Conservation (phyloP, 805 yeast species). For the Candida silvicultrix region DNA sequence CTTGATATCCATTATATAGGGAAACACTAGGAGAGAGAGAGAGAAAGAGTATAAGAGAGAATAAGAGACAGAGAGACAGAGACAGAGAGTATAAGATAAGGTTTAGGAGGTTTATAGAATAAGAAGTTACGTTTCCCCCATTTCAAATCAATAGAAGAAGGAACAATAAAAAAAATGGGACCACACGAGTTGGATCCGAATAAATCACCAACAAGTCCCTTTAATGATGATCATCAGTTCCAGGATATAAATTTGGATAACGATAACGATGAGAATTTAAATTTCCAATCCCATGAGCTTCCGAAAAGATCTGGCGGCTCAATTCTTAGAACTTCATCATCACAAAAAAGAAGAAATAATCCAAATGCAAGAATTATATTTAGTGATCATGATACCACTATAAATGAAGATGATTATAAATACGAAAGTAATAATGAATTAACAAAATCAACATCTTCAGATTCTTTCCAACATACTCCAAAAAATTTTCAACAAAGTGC, state of each 20-base stretch:
- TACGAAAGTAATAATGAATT: conserved; percentile 6
- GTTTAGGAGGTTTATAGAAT: too few species aligned
- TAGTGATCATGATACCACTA: conserved; percentile 12
- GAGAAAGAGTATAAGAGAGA: too few species aligned
- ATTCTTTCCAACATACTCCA: conserved; percentile 22
- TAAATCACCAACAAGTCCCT: conserved; percentile 20
- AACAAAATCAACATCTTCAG: conserved; percentile 12
- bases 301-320: conserved; percentile 14
- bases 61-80: too few species aligned
- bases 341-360: conserved; percentile 9
- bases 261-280: conserved; percentile 4
- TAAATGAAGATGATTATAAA: conserved; percentile 9
- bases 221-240: conserved; percentile 18
- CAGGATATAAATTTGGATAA: conserved; percentile 20
- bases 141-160: too few species aligned
- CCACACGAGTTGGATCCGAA: conserved; percentile 8
- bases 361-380: conserved; percentile 18
- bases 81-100: too few species aligned
- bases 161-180: too few species aligned
- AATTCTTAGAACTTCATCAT: conserved; percentile 12
- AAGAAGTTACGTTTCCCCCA: too few species aligned
- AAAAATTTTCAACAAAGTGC: conserved; percentile 10
- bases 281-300: background rate
- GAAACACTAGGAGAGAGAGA: too few species aligned
- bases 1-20: too few species aligned